phyloP scores from a whole-genome alignment of 176 grass and related monocot species.

The Triticum aestivum region IWGSC_CS_RefSeq_v2.1 NC_057796.1:366629193-366629692 shows the following conservation, averaged over 20 bases:
- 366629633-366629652: background rate
- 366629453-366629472: background rate
- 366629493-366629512: background rate
- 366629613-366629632: background rate
- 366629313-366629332: background rate
- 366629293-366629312: background rate
- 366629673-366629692: slow-evolving; percentile 7
- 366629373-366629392: background rate
- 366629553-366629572: background rate
- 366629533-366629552: background rate
- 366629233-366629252: background rate
- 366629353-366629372: background rate
- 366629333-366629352: background rate
- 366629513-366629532: background rate
- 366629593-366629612: background rate
- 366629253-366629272: background rate
- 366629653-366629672: background rate
- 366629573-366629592: background rate
- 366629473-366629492: background rate
- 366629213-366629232: slow-evolving; percentile 9
- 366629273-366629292: background rate
- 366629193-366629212: background rate
- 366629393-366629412: background rate
- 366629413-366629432: background rate
- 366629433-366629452: background rate